Evolutionary conservation across 106 monocot species (phyloP).

Genomic region (Apostasia ramifera): DNA sequence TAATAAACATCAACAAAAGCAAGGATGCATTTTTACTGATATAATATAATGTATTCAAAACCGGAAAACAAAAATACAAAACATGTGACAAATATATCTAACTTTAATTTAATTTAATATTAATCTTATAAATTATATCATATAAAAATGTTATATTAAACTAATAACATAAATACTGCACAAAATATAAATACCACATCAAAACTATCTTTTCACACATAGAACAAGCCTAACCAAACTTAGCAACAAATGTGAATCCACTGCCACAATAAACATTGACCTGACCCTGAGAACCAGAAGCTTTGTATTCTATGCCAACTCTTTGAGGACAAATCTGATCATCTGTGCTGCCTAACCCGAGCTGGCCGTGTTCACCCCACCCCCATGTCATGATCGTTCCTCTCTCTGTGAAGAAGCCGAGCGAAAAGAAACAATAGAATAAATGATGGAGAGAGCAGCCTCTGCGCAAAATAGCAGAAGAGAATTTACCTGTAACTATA

Average conservation of each 20-base stretch:
- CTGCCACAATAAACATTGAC: conserved; percentile 64
- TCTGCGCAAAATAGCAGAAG: background rate
- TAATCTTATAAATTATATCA: background rate
- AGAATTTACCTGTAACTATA: conserved; percentile 47
- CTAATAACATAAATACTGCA: too few species aligned
- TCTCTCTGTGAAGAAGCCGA: conserved; percentile 28
- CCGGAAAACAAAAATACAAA: too few species aligned
- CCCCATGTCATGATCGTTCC: conserved; percentile 80
- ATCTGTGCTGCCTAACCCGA: conserved; percentile 54
- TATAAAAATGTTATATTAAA: background rate
- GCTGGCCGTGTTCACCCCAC: conserved; percentile 95
- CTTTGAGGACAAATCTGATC: conserved; percentile 51
- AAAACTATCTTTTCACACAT: background rate
- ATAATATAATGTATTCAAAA: too few species aligned
- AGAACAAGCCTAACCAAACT: conserved; percentile 5
- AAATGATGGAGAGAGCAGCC: background rate
- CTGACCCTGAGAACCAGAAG: background rate
- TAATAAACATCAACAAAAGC: too few species aligned
- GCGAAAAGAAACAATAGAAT: conserved; percentile 1
- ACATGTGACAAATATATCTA: background rate
- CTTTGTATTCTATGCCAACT: conserved; percentile 21
- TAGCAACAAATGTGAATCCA: conserved; percentile 65
- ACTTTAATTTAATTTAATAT: background rate
- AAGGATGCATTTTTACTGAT: too few species aligned
- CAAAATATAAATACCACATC: too few species aligned